Base-by-base conservation (phyloP, 106 monocot genomes). In the Cymbidium sinense region DNA sequence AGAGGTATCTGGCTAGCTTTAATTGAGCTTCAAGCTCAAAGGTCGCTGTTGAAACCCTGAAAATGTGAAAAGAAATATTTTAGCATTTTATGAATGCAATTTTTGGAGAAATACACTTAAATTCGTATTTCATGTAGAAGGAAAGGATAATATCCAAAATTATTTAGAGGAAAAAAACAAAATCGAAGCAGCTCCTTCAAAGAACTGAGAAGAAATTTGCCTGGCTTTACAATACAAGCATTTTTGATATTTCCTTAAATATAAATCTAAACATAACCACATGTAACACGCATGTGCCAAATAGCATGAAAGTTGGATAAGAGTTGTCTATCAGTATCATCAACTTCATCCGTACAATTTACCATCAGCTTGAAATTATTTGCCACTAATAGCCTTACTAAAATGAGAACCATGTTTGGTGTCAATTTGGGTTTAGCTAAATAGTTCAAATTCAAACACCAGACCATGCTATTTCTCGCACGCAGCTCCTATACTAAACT, bases 1-100 rank as follows among this genome's bases (percentile, higher is more conserved):
- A 99, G 76, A 99, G 92, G 76, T 86, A 99, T 83, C 92, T 92
- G 78, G 99, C 99, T 77, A 99, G 82, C 84, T 91, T 99, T 80
- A 99, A 79, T 58, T 92, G 86, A 80, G 99, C 99, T 77, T 99
- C 99, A 78, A 99, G 90, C 80, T 95, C 99, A 89, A 99, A 99
- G 77, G 87, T 95, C 82, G 95, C 90, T 23, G 99, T 92, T 75
- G 99, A 99, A 78, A 95, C 95, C 78, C 99, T 99, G 13, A 86
- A 85, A 54, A 69, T 33, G 78, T 43, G 27, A 81, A 67, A 33
- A 61, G 41, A 77, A 70, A 70, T n/a, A 35, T 2, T 47, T 70
- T 18, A 21, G n/a, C 37, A 15, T 64, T 33, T 39, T 43, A 62
- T 21, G 2, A 55, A 55, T 77, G n/a, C 3, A 23, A 73, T 58